A percentile compares a stretch with the other conserved stretches of the same genome.
These are phyloP conservation scores for Lentinula aciculospora DNA, from an alignment of 768 basidiomycete species.

Conservation along the genomic window DNA sequence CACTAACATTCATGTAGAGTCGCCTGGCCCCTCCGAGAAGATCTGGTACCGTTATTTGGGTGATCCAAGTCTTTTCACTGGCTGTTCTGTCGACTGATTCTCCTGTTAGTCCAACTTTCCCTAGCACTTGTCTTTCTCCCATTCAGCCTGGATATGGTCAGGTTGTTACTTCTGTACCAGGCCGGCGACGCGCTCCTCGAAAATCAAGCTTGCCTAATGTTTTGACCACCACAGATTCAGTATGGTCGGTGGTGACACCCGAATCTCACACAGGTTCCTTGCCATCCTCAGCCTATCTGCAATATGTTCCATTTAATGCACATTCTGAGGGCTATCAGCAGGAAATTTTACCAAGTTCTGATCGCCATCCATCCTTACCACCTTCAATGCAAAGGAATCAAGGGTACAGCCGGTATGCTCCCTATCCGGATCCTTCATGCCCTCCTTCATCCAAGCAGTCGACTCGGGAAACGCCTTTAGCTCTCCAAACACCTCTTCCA, in stretches of 20 bases:
- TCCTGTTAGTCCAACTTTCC: conserved; percentile 69
- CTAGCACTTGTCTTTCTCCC: conserved; percentile 76
- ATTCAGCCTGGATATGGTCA: conserved; percentile 87
- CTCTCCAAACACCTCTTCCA: neutral
- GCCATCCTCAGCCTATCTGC: neutral
- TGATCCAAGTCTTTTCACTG: conserved; percentile 25
- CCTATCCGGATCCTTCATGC: neutral
- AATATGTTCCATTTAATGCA: neutral
- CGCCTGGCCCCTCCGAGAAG: conserved; percentile 83
- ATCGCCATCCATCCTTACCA: neutral
- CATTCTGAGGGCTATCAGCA: neutral
- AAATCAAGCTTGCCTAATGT: conserved; percentile 39
- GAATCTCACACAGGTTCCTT: neutral
- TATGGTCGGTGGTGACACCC: conserved; percentile 14
- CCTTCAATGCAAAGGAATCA: neutral
- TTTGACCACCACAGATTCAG: conserved; percentile 14
- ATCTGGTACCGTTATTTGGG: conserved; percentile 87
- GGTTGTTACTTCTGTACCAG: conserved; percentile 56
- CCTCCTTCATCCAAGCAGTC: neutral
- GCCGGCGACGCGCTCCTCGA: conserved; percentile 50
- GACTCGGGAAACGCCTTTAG: neutral
- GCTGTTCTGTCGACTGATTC: neutral
- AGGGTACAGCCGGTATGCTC: conserved; percentile 2
- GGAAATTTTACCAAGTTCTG: neutral
- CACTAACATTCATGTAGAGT: conserved; percentile 49